These are phyloP conservation scores for Logfia minima DNA, from an alignment of 129 eudicot genomes.

Conservation along the genomic window DNA sequence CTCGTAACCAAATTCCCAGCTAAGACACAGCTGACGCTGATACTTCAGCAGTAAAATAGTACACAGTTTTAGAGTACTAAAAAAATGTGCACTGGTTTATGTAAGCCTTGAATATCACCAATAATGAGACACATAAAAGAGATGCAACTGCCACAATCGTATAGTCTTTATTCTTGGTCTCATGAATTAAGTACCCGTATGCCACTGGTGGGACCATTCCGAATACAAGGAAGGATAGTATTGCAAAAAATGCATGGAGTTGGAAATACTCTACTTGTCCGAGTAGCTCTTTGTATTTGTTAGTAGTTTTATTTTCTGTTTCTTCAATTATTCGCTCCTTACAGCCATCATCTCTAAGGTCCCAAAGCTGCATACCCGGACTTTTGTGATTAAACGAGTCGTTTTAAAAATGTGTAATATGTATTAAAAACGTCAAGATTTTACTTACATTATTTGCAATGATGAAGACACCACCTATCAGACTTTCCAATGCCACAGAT, in stretches of 20 bases:
- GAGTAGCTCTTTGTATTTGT: slow-evolving; percentile 40
- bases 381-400: background rate
- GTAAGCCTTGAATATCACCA: slow-evolving; percentile 52
- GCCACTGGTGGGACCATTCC: slow-evolving; percentile 40
- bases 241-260: slow-evolving; percentile 26
- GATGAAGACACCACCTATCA: slow-evolving; percentile 53
- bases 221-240: slow-evolving; percentile 37
- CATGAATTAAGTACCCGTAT: slow-evolving; percentile 30
- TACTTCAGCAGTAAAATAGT: slow-evolving; percentile 39
- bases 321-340: background rate
- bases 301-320: slow-evolving; percentile 13
- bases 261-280: slow-evolving; percentile 39
- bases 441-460: slow-evolving; percentile 55
- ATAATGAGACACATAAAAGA: slow-evolving; percentile 49
- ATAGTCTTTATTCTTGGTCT: slow-evolving; percentile 20
- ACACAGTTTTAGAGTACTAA: slow-evolving; percentile 38
- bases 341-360: slow-evolving; percentile 37
- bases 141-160: slow-evolving; percentile 33
- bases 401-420: background rate
- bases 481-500: slow-evolving; percentile 52
- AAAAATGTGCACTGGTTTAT: slow-evolving; percentile 12
- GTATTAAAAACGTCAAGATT: background rate
- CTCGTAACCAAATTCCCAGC: slow-evolving; percentile 46
- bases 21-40: slow-evolving; percentile 52
- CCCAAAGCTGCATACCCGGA: slow-evolving; percentile 31